A percentile compares a stretch with the other conserved stretches of the same genome.
Evolutionary conservation across 345 rosid species (phyloP).

Genomic region (Populus nigra): DNA sequence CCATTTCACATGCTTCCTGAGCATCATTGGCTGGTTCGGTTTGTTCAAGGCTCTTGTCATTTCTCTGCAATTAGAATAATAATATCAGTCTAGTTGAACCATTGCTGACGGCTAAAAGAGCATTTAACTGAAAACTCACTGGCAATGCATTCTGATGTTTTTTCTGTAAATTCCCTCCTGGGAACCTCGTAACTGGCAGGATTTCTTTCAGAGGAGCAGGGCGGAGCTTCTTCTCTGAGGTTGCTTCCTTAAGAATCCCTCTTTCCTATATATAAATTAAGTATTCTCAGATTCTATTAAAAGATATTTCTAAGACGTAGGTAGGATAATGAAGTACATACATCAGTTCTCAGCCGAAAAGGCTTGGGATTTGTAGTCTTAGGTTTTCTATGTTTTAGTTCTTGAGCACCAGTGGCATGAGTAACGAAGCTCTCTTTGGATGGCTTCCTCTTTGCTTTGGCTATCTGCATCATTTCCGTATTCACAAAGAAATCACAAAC

Average conservation of each 20-base stretch:
- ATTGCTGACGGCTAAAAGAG: background rate
- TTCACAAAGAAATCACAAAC: constrained; percentile 19
- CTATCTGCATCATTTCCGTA: constrained; percentile 37
- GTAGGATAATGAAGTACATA: constrained; percentile 27
- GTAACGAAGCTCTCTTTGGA: constrained; percentile 36
- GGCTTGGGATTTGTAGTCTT: constrained; percentile 92
- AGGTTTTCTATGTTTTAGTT: constrained; percentile 55
- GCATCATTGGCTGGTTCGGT: constrained; percentile 5
- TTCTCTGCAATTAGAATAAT: constrained; percentile 25
- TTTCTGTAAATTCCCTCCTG: constrained; percentile 32
- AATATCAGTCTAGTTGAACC: constrained; percentile 8
- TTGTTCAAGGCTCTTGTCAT: constrained; percentile 23
- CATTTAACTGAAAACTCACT: too few relatives aligned
- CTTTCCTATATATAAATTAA: constrained; percentile 51
- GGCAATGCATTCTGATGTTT: constrained; percentile 14
- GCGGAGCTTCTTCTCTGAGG: constrained; percentile 56
- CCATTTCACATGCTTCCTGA: constrained; percentile 15
- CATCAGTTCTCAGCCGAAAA: constrained; percentile 91
- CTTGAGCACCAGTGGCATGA: constrained; percentile 24
- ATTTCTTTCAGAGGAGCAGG: constrained; percentile 39
- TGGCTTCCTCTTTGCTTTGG: constrained; percentile 32
- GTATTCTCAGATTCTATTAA: constrained; percentile 11
- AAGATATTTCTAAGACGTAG: background rate
- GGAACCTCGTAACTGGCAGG: constrained; percentile 16
- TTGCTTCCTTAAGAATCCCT: constrained; percentile 71